Evolutionary conservation across 305 asterid species (phyloP), one percentile per base, ranked within the genome.

Genomic region (Solanum hybrid): DNA sequence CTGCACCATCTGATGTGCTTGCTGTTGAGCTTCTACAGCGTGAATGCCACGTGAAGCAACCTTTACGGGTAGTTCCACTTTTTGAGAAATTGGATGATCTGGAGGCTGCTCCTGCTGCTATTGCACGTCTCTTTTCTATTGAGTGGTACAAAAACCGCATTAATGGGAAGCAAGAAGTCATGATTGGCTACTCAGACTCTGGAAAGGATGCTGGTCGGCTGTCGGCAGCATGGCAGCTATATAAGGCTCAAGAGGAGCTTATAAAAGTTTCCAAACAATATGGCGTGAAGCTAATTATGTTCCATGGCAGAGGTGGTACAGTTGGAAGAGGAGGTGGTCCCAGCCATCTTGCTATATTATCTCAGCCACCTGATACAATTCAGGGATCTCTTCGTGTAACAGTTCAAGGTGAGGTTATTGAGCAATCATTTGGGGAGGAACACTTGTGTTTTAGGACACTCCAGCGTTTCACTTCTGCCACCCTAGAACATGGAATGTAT

Each of bases 301-400:
- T 96, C 88, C 98, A 96, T 10, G 98, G 98, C 20, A 92, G 98
- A 78, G 98, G 98, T 34, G 98, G 98, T 42, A 96, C 98, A 0
- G 98, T 96, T 5, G 98, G 98, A 64, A 86, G 98, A 93, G 98
- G 98, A 56, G 98, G 98, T 4, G 98, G 98, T 26, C 98, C 98
- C 6, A 94, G 96, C 78, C 98, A 96, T 89, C 94, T 96, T 16
- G 98, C 98, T 78, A 95, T 96, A 76, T 87, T 96, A 89, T 96
- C 98, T 88, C 98, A 96, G 81, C 98, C 98, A 3, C 98, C 98
- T 4, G 98, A 96, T 5, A 93, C 97, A 1, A 91, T 96, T 69
- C 92, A 93, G 20, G 98, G 98, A 79, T 95, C 95, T 16, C 97
- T 96, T 71, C 95, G 98, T 24, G 98, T 96, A 36, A 96, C 98